Evolutionary conservation across 805 yeast genomes (phyloP), one percentile per base, ranked within the genome.

Genomic region (Hanseniaspora guilliermondii): DNA sequence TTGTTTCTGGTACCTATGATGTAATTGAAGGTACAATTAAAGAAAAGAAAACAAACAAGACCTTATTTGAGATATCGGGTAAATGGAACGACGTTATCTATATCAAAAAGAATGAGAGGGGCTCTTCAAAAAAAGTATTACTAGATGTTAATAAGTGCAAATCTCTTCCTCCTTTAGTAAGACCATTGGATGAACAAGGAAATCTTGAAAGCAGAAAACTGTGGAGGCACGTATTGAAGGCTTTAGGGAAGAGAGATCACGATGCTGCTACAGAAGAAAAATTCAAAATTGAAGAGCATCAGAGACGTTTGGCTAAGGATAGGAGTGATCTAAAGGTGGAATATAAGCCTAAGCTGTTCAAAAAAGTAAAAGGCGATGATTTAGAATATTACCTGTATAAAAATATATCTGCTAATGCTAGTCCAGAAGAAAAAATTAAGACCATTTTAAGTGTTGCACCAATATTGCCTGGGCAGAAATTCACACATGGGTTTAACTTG

Each of bases 41-140:
- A 63, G 75, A 77, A 48, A 61, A 73, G 30, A 68, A 74, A 2
- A 80, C 79, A 21, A 79, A 83, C 59, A 72, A 72, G 2, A 36
- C 30, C 2, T 66, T 82, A 36, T 87, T 72, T 64, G 85, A 79
- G 60, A 73, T 91, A 38, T 62, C 83, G 11, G 98, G 98, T 14
- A 91, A 93, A 68, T 93, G 98, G 98, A 87, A 88, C 68, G 96
- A 83, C 58, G 72, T 80, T 1, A 82, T 93, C 77, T 76, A 80
- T 55, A 77, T 88, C 48, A 83, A 79, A 63, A 73, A 80, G 58
- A 65, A 66, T 50, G 74, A 78, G 0, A 73, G 74, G 3, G 55
- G 58, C 25, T 70, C 76, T 33, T 70, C 76, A 55, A 75, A 76
- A 56, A 64, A 71, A 6, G 72, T 74, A 5, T 75, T 84, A 33